phyloP scores from a whole-genome alignment of 164 flowering plant genomes.

The Stephania japonica region DNA sequence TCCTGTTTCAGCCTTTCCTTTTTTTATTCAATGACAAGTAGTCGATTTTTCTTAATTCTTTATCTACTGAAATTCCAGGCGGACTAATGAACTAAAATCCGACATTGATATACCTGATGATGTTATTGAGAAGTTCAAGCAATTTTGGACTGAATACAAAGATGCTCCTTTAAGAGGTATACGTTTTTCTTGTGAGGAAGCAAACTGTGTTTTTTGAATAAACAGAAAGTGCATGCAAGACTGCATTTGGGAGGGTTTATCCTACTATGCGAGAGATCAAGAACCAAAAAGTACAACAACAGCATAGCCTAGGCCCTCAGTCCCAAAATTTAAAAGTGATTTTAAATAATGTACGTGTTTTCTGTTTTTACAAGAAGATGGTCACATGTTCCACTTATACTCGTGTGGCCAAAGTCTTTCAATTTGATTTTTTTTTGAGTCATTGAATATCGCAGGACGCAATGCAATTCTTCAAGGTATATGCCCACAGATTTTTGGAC shows the following conservation, averaged over 20 bases:
- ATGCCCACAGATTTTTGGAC: conserved; percentile 96
- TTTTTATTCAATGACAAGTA: not conserved
- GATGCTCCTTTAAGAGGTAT: conserved; percentile 78
- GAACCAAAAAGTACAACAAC: not conserved
- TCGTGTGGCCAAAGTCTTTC: not conserved
- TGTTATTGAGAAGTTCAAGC: conserved; percentile 49
- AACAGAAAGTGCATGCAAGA: not conserved
- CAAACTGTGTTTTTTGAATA: too few relatives aligned
- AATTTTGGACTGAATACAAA: conserved; percentile 71
- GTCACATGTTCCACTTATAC: not conserved
- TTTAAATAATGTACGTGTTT: not conserved
- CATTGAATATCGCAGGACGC: conserved; percentile 47
- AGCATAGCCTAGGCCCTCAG: too few relatives aligned
- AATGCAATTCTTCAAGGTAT: conserved; percentile 81
- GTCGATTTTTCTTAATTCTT: not conserved
- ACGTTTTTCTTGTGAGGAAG: not conserved
- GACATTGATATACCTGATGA: conserved; percentile 72
- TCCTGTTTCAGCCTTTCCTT: not conserved
- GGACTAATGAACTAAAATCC: conserved; percentile 80
- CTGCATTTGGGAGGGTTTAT: not conserved
- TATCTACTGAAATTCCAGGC: conserved; percentile 30
- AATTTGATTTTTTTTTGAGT: conserved; percentile 2
- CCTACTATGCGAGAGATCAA: not conserved
- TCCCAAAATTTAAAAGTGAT: not conserved
- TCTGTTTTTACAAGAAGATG: not conserved